Evolutionary conservation across 106 monocot genomes (phyloP).

Genomic region (Phalaenopsis equestris): DNA sequence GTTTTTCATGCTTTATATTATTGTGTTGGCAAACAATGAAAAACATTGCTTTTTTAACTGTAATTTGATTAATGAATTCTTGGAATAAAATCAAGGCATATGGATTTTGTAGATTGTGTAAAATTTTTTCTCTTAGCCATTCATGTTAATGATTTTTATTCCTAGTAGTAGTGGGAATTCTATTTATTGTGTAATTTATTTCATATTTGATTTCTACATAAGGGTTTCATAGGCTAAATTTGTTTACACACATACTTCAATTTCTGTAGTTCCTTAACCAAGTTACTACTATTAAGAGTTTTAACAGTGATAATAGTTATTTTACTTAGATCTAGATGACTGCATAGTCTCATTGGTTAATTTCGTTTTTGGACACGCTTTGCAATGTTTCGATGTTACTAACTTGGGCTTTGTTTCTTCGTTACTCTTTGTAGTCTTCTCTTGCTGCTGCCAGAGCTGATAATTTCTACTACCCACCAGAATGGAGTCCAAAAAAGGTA

Average conservation of each 20-base stretch:
- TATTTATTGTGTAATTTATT: background rate
- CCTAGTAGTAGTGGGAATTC: background rate
- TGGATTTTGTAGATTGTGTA: background rate
- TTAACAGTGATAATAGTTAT: background rate
- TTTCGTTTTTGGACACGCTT: background rate
- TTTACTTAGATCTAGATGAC: background rate
- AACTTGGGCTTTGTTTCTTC: background rate
- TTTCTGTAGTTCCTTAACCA: background rate
- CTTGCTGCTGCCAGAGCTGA: slow-evolving; percentile 98
- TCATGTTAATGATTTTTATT: background rate
- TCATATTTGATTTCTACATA: background rate
- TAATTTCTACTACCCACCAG: slow-evolving; percentile 99
- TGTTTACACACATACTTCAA: background rate
- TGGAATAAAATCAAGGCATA: background rate
- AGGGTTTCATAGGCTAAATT: background rate
- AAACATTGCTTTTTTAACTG: background rate
- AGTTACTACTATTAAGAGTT: background rate
- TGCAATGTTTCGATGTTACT: background rate
- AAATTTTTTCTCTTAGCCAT: background rate
- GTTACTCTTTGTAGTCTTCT: slow-evolving; percentile 60
- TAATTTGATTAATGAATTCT: background rate
- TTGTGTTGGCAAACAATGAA: background rate
- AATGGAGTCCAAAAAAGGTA: slow-evolving; percentile 97
- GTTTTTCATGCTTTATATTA: background rate
- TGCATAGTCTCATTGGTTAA: background rate